Evolutionary conservation across 1,284 basidiomycete genomes (phyloP).

Genomic region (Ganoderma boninense): DNA sequence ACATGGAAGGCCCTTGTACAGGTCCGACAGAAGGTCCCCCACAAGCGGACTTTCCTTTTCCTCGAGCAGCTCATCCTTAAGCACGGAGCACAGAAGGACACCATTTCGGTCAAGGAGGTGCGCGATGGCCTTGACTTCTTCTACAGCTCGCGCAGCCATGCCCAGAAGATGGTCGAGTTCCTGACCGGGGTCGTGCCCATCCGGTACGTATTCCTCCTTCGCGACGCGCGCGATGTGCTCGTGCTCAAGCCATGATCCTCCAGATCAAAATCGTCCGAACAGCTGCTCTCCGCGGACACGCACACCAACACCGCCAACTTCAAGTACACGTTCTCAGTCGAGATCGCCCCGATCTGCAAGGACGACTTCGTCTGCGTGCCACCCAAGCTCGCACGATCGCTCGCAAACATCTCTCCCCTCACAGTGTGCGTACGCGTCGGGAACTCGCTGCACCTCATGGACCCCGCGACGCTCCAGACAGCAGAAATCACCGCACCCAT

Average conservation of each 20-base stretch:
- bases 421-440: constrained; percentile 92
- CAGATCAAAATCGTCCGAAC: constrained; percentile 92
- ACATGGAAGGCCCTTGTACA: constrained; percentile 98
- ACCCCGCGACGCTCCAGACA: constrained; percentile 87
- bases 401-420: constrained; percentile 91
- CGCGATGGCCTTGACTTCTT: constrained; percentile 98
- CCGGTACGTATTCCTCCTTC: constrained; percentile 56
- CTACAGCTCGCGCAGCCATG: constrained; percentile 90
- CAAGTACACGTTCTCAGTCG: constrained; percentile 98
- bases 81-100: constrained; percentile 97
- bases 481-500: constrained; percentile 84
- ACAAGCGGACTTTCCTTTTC: constrained; percentile 98
- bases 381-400: constrained; percentile 78
- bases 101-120: constrained; percentile 92
- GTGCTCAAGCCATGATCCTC: background rate
- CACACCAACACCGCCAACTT: constrained; percentile 95
- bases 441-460: constrained; percentile 91
- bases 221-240: background rate
- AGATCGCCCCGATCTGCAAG: constrained; percentile 97
- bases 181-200: constrained; percentile 88
- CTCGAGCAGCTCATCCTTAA: constrained; percentile 98
- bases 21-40: constrained; percentile 96
- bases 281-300: constrained; percentile 92
- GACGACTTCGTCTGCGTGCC: constrained; percentile 96
- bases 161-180: constrained; percentile 98